phyloP scores from a whole-genome alignment of 345 rosid species.

The Anastatica hierochuntica region DNA sequence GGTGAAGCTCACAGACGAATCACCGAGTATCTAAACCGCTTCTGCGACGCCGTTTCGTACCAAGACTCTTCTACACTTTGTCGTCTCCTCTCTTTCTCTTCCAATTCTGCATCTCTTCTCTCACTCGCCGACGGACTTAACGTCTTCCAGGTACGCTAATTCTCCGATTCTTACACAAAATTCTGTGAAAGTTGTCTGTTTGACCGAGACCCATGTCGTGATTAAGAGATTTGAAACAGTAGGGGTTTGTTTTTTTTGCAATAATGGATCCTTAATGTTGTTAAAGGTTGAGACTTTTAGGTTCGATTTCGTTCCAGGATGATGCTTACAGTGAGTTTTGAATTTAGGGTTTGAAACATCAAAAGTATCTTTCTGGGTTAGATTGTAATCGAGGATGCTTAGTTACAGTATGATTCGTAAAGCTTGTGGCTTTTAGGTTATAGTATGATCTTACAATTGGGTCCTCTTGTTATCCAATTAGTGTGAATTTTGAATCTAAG shows the following conservation, averaged over 20 bases:
- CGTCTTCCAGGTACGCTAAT: conserved; percentile 34
- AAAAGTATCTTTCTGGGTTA: too few species aligned
- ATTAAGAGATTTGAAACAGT: neutral
- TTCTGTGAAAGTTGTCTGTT: neutral
- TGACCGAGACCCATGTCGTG: conserved; percentile 8
- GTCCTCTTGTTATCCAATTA: too few species aligned
- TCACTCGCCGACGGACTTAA: conserved; percentile 85
- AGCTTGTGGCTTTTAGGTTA: too few species aligned
- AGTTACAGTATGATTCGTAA: too few species aligned
- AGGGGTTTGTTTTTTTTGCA: too few species aligned
- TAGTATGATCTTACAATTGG: neutral
- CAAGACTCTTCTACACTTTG: conserved; percentile 67
- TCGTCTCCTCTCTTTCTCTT: conserved; percentile 62
- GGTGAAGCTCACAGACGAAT: conserved; percentile 81
- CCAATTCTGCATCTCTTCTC: conserved; percentile 47
- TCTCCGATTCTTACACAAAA: too few species aligned
- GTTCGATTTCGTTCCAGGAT: conserved; percentile 1
- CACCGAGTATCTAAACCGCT: conserved; percentile 65
- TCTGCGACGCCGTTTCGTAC: conserved; percentile 55
- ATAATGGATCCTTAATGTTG: conserved; percentile 1
- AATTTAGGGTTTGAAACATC: too few species aligned
- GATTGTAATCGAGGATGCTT: too few species aligned
- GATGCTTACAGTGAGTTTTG: too few species aligned
- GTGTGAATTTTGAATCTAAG: conserved; percentile 2
- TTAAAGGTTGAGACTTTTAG: conserved; percentile 8